These are phyloP conservation scores for Vitis rupestris DNA, from an alignment of 164 flowering plant species.

Conservation along the genomic window DNA sequence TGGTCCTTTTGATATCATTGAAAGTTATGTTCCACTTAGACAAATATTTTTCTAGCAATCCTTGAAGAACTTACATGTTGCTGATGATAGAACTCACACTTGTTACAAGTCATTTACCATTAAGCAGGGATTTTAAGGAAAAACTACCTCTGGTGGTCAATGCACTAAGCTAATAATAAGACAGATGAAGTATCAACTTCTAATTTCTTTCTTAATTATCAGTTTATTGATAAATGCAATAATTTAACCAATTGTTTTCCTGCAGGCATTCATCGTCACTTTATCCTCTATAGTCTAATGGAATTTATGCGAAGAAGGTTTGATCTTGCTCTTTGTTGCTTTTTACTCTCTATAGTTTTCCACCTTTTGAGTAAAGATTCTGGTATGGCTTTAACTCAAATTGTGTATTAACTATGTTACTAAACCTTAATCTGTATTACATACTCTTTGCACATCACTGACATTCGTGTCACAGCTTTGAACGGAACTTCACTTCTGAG, in stretches of 20 bases:
- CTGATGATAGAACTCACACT: neutral
- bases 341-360: neutral
- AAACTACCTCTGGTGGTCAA: neutral
- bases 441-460: neutral
- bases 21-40: too few relatives aligned
- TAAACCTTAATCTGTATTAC: neutral
- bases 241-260: neutral
- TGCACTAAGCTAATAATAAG: neutral
- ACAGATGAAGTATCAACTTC: neutral
- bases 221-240: neutral
- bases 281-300: conserved; percentile 85
- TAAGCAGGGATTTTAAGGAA: too few relatives aligned
- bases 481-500: conserved; percentile 73
- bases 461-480: conserved; percentile 53
- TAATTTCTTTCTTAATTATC: neutral
- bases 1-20: too few relatives aligned
- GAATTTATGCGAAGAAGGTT: conserved; percentile 81
- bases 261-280: conserved; percentile 90
- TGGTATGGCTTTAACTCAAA: too few relatives aligned
- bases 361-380: neutral
- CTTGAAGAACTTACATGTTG: neutral
- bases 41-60: neutral
- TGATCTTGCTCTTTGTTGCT: conserved; percentile 2
- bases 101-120: too few relatives aligned
- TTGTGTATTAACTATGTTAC: too few relatives aligned